Evolutionary conservation across 805 yeast genomes (phyloP).

Genomic region (Brettanomyces nanus): DNA sequence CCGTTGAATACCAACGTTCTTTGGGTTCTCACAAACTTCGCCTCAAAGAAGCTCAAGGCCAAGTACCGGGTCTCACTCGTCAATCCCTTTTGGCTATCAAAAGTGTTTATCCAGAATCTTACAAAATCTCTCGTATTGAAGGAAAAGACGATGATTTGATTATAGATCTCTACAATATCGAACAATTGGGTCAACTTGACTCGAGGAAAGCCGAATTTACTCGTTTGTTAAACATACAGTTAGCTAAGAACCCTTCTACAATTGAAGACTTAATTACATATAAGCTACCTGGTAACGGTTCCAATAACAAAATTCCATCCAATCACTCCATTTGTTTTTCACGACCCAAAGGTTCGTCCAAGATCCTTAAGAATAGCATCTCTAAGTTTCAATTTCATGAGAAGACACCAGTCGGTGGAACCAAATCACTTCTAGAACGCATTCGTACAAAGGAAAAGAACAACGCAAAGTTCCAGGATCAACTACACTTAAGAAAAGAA

Average conservation of each 20-base stretch:
- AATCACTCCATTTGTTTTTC: too few species aligned
- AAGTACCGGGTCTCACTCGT: not conserved
- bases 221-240: not conserved
- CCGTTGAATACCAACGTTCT: slow-evolving; percentile 1
- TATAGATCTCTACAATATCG: not conserved
- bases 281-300: not conserved
- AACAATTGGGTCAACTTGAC: not conserved
- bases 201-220: not conserved
- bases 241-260: too few species aligned
- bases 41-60: not conserved
- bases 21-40: not conserved
- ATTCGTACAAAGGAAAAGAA: slow-evolving; percentile 30
- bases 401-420: slow-evolving; percentile 7
- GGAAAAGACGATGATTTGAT: not conserved
- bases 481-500: slow-evolving; percentile 1
- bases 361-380: slow-evolving; percentile 22
- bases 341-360: not conserved
- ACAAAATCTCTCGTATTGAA: not conserved
- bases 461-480: slow-evolving; percentile 7
- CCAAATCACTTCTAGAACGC: slow-evolving; percentile 30
- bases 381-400: slow-evolving; percentile 30
- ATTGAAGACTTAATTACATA: not conserved
- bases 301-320: too few species aligned
- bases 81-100: slow-evolving; percentile 1
- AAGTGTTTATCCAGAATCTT: slow-evolving; percentile 3